Base-by-base conservation (phyloP, 768 basidiomycete species). In the Leccinum variicolor region DNA sequence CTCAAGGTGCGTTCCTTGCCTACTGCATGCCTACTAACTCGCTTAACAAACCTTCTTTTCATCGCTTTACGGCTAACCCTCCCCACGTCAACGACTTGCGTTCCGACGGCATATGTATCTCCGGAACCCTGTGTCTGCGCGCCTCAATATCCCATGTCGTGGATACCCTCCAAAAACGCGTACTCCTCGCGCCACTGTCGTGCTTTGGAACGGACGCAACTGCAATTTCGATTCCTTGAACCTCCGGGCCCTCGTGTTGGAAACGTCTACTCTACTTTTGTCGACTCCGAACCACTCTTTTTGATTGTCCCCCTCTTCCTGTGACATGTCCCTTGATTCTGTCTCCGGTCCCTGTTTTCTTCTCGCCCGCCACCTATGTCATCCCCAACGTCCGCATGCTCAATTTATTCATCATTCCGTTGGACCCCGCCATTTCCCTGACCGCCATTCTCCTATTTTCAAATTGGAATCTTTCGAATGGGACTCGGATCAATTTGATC, bases 1-100 rank as follows among this genome's bases (percentile, higher is more conserved):
- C 84, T 92, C 66, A 93, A 93, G 86, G 89, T 87, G 73, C 57
- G 84, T 75, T 31, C 57, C 50, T 53, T 53, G 26, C 52, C 50
- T 63, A 21, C 19, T 52, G 6, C 5, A n/a, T 60, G 23, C 14
- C 26, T 45, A 23, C 47, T 48, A 11, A 53, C 23, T 65, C 52
- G 59, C 67, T 74, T 59, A 73, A 43, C 54, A 53, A 52, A 57
- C 4, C 8, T 56, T 25, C 47, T 57, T 48, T 52, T 59, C 52
- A 59, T 62, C 54, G 26, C 60, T 58, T 58, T 56, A 52, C 53
- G 59, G 55, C 48, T 56, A 46, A 57, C 45, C 59, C 48, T 62
- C 47, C 1, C 34, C 31, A 28, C 34, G 28, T 23, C 51, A 59
- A 23, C 25, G 11, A 23, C 46, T 49, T 50, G 17, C 50, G 28